A percentile compares a stretch with the other conserved stretches of the same genome.
Evolutionary conservation across 2,329 filamentous ascomycete species (phyloP).

Genomic region (Botryotinia calthae): DNA sequence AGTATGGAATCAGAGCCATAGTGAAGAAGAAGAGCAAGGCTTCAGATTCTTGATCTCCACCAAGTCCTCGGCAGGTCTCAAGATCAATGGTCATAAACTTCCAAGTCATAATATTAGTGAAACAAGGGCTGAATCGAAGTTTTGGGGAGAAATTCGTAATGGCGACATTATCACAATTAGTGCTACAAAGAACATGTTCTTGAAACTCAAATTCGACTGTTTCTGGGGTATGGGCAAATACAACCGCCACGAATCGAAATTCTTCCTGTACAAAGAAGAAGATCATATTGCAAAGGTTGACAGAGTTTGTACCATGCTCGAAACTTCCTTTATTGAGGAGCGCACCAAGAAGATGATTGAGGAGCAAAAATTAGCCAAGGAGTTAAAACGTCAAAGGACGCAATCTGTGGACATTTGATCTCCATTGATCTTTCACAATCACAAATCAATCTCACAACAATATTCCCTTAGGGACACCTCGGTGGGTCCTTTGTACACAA

Average conservation of each 20-base stretch:
- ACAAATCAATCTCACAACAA: not conserved
- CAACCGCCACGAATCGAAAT: conserved; percentile 26
- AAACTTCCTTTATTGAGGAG: not conserved
- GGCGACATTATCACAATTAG: conserved; percentile 77
- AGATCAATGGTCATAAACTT: conserved; percentile 70
- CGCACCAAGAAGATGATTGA: not conserved
- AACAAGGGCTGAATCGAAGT: conserved; percentile 48
- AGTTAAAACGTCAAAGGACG: not conserved
- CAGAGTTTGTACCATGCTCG: not conserved
- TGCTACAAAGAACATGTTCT: conserved; percentile 39
- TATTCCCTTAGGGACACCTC: not conserved
- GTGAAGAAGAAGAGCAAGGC: conserved; percentile 40
- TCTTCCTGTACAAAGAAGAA: conserved; percentile 19
- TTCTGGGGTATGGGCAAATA: conserved; percentile 35
- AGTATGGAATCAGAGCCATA: conserved; percentile 23
- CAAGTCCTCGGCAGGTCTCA: conserved; percentile 72
- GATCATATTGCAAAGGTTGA: conserved; percentile 11
- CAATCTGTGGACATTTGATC: not conserved
- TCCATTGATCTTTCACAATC: not conserved
- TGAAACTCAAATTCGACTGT: conserved; percentile 36
- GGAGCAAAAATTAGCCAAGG: not conserved
- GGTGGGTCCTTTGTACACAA: not conserved
- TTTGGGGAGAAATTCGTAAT: conserved; percentile 69
- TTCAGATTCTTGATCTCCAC: conserved; percentile 71
- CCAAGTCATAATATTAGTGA: conserved; percentile 54